Percentiles rank a stretch among this genome's conserved stretches.
These are phyloP conservation scores for Conoideocrella luteorostrata DNA, from an alignment of 2,329 filamentous ascomycete genomes.

Conservation along the genomic window DNA sequence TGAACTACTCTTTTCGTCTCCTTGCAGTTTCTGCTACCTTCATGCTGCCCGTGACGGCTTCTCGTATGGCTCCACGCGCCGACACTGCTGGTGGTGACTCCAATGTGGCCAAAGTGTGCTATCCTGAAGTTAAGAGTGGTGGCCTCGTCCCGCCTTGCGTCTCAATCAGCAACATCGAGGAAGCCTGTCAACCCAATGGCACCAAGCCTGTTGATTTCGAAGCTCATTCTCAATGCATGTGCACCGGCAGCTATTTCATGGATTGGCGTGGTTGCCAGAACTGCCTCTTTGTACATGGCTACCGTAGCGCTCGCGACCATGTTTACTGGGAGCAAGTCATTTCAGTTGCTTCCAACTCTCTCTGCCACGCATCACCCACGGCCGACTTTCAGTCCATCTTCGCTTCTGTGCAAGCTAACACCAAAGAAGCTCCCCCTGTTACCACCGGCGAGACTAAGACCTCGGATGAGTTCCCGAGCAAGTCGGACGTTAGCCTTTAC, in stretches of 20 bases:
- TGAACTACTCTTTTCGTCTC: conserved; percentile 10
- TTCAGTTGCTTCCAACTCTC: conserved; percentile 23
- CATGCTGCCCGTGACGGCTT: conserved; percentile 9
- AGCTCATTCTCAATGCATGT: conserved; percentile 33
- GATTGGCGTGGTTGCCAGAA: conserved; percentile 36
- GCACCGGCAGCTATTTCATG: conserved; percentile 34
- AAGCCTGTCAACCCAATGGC: conserved; percentile 23
- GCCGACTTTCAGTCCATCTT: conserved; percentile 29
- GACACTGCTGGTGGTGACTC: neutral
- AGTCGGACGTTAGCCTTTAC: conserved; percentile 36
- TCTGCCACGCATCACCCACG: conserved; percentile 33
- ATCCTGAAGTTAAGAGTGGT: conserved; percentile 2
- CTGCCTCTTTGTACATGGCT: conserved; percentile 35
- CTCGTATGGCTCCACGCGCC: neutral
- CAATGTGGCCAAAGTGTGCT: conserved; percentile 9
- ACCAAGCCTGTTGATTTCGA: conserved; percentile 16
- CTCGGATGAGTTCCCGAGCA: conserved; percentile 26
- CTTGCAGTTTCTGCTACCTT: conserved; percentile 11
- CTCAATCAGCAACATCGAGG: conserved; percentile 22
- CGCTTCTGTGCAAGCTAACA: conserved; percentile 19
- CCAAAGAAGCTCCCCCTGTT: conserved; percentile 13
- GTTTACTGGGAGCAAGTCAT: conserved; percentile 29
- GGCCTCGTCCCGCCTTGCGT: conserved; percentile 21
- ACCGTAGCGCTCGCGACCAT: conserved; percentile 27
- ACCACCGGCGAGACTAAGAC: conserved; percentile 24